Base-by-base conservation (phyloP, 1,139 yeast species). In the Sugiyamaella pinicola region DNA sequence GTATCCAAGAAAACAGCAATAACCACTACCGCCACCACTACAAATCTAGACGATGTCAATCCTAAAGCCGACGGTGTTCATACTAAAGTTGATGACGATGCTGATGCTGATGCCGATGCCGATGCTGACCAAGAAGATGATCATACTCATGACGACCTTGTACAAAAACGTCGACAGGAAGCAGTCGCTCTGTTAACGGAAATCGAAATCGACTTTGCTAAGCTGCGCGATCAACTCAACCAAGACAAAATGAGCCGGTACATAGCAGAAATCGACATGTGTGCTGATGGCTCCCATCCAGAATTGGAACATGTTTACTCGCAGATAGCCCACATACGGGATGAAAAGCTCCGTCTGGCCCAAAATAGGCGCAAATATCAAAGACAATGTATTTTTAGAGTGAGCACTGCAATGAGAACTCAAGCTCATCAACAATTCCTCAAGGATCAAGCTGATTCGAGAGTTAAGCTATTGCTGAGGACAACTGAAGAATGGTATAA, bases 401-500 rank as follows among this genome's bases (percentile, higher is more conserved):
- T 88, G 66, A 89, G 96, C 0, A 75, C 82, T 31, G 96, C 97
- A 0, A 78, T 83, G 29, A 74, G 98, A 55, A 85, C 87, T 4
- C 81, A 85, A 54, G 80, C 89, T 40, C 97, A 91, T 67, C 98
- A 93, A 69, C 89, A 90, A 67, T 90, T 81, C 67, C 72, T 82
- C 66, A 86, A 85, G 63, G 79, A 81, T 57, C 74, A 82, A 45
- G 82, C 84, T 64, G 96, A 90, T 65, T 70, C 80, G 47, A 85
- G 91, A 58, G 79, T 79, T 54, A 74, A 76, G 34, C 76, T 89
- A 75, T 78, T 93, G 50, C 77, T 81, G 54, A 78, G 82, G 17
- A 87, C 96, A 4, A 91, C 98, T 1, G 82, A 87, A 47, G 79
- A 83, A 60, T 93, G 99, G 98, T 93, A 93, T 72, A 85, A 87